Percentiles rank a stretch among this genome's conserved stretches.
phyloP scores from a whole-genome alignment of 805 yeast genomes.

The Candida namnaoensis region DNA sequence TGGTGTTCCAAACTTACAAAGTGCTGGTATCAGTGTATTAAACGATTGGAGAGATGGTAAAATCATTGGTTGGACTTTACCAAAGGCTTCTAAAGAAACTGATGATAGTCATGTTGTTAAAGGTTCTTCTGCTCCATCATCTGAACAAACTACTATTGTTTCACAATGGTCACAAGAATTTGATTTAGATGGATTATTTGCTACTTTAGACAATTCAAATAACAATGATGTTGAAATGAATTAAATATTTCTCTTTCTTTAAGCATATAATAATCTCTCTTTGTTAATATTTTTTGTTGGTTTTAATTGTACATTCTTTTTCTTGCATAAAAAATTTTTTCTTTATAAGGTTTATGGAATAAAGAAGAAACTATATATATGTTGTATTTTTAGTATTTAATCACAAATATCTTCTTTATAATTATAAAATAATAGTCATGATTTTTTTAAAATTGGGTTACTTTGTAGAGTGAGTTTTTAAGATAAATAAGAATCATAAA shows the following conservation, averaged over 20 bases:
- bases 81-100: constrained; percentile 45
- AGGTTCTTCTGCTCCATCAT: constrained; percentile 24
- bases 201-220: constrained; percentile 24
- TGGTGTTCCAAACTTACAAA: constrained; percentile 82
- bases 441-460: no score
- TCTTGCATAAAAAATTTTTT: no score
- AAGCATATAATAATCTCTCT: no score
- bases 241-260: background rate
- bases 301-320: no score
- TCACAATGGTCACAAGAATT: constrained; percentile 88
- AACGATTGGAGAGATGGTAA: constrained; percentile 98
- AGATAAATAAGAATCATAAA: no score
- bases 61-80: constrained; percentile 83
- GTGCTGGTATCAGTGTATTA: constrained; percentile 76
- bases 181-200: constrained; percentile 77
- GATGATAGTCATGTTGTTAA: constrained; percentile 14
- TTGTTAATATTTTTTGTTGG: no score
- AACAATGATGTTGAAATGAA: constrained; percentile 16
- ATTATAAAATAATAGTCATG: no score
- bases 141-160: constrained; percentile 66
- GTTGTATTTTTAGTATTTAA: no score
- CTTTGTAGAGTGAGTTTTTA: no score
- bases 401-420: no score
- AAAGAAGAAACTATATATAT: no score
- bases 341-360: no score